Conservation (phyloP, 768 basidiomycete genomes). For the Suillus plorans region DNA sequence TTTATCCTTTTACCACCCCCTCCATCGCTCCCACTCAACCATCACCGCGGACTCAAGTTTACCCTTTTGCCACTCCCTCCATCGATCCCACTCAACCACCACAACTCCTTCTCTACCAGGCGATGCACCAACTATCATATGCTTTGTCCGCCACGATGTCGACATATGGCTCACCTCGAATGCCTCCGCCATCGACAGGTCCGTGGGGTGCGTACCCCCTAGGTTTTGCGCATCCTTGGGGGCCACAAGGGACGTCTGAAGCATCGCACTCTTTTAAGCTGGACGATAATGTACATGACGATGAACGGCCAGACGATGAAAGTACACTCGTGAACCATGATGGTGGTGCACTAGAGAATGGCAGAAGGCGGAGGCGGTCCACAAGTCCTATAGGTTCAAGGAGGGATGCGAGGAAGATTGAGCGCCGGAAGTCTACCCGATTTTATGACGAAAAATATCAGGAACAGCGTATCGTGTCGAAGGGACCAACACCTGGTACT, state of each 20-base stretch:
- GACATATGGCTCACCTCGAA: conserved; percentile 14
- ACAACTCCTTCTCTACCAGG: conserved; percentile 38
- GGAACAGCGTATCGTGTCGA: conserved; percentile 12
- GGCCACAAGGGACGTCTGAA: conserved; percentile 27
- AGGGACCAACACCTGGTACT: conserved; percentile 28
- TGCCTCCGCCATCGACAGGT: conserved; percentile 1
- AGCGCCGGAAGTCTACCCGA: conserved; percentile 6
- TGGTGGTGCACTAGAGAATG: conserved; percentile 21
- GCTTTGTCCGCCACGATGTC: conserved; percentile 33
- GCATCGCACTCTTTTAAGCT: conserved; percentile 54
- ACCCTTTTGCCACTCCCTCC: conserved; percentile 26
- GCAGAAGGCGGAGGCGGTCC: conserved; percentile 3
- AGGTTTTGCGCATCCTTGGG: conserved; percentile 25
- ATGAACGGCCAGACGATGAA: neutral
- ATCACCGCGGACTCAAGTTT: conserved; percentile 6
- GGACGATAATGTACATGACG: conserved; percentile 27
- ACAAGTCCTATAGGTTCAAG: conserved; percentile 14
- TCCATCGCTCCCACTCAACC: too few relatives aligned
- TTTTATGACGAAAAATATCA: conserved; percentile 12
- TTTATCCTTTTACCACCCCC: conserved; percentile 26
- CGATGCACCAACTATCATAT: conserved; percentile 42
- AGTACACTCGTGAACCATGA: conserved; percentile 10
- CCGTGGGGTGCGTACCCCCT: conserved; percentile 11
- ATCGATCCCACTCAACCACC: conserved; percentile 36
- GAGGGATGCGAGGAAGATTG: conserved; percentile 14